Base-by-base conservation (phyloP, 2,329 filamentous ascomycete genomes). In the Alternaria dauci region DNA sequence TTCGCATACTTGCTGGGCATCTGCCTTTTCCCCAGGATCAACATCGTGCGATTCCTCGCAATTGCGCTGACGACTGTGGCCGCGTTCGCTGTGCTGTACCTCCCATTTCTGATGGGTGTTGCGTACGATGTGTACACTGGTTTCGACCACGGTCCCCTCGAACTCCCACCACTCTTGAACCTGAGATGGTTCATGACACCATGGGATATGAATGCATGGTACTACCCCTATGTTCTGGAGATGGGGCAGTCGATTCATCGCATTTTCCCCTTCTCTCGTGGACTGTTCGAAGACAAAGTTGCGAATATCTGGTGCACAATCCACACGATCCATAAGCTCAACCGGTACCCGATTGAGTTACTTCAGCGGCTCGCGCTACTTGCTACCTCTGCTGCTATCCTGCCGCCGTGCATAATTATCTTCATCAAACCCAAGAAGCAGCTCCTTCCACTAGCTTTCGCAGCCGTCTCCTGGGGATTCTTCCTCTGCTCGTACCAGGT, bases 401-500 rank as follows among this genome's bases (percentile, higher is more conserved):
- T 91, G 1, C 89, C 93, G 0, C 90, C 94, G 0, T 97, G 93
- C 73, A 69, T 90, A 4, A 85, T 97, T 51, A 85, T 98, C 28
- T 91, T 97, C 75, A 76, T 93, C 56, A 89, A 89, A 51, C 95
- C 95, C 0, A 87, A 87, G 48, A 94, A 90, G 70, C 87, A 89
- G 42, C 84, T 95, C 5, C 81, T 98, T 14, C 93, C 93, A 1
- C 85, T 92, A 36, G 92, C 92, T 0, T 87, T 98, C 59, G 90
- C 94, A 1, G 86, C 91, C 2, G 93, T 92, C 0, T 91, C 94
- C 2, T 99, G 95, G 95, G 94, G 91, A 0, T 99, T 99, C 83
- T 99, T 98, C 78, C 84, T 99, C 16, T 98, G 96, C 81, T 96
- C 93, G 71, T 99, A 96, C 77, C 95, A 99, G 76, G 96, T 99